Conservation (phyloP, 257 asterid species). For the Nicotiana sylvestris region DNA sequence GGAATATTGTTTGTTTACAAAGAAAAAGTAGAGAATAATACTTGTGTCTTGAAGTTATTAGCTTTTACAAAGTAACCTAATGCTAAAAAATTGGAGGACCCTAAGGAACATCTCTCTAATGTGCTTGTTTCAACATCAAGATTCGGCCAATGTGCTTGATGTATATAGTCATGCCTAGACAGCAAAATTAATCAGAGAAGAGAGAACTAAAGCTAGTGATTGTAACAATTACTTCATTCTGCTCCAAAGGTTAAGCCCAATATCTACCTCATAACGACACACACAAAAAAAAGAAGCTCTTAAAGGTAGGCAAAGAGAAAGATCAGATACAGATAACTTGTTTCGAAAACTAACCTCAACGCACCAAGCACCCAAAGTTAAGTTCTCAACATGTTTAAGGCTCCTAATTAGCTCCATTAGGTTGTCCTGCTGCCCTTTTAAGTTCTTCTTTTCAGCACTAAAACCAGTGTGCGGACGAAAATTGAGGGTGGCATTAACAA, state of each 20-base stretch:
- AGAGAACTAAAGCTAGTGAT: not conserved
- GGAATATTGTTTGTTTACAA: not conserved
- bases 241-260: not conserved
- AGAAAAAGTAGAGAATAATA: too few species aligned
- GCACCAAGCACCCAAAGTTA: not conserved
- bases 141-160: not conserved
- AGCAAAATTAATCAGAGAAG: not conserved
- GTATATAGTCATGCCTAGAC: not conserved
- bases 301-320: not conserved
- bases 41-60: not conserved
- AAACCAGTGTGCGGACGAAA: not conserved
- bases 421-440: not conserved
- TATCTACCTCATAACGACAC: not conserved
- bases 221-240: not conserved
- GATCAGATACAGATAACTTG: not conserved
- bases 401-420: not conserved
- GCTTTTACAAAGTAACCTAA: not conserved
- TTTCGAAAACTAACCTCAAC: not conserved
- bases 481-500: not conserved
- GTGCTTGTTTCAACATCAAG: not conserved
- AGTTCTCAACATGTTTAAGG: constrained; percentile 12
- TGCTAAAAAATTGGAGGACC: not conserved
- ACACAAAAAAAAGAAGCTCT: not conserved
- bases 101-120: not conserved
- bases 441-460: too few species aligned